Base-by-base conservation (phyloP, 495 filamentous ascomycete genomes). In the Cetradonia linearis region DNA sequence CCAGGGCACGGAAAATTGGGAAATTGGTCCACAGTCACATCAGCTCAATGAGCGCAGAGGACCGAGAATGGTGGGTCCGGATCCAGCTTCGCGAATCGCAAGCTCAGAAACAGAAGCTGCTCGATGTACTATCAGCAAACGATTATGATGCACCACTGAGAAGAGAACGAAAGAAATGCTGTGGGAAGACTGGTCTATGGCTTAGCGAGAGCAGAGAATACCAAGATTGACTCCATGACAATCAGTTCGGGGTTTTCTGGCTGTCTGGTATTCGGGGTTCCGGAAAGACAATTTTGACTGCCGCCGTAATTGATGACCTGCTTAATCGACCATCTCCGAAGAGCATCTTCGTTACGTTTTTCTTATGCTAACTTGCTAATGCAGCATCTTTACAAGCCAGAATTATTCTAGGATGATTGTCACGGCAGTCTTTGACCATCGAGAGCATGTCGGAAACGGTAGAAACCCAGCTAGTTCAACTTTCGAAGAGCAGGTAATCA, bases 361-460 rank as follows among this genome's bases (percentile, higher is more conserved):
- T 66, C 42, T 65, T 61, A 37, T 65, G 62, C 42, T 57, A 61
- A 47, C 53, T 55, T 38, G 58, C 65, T 49, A 54, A 61, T 42
- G 47, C 34, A 10, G 28, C 27, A 2, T 66, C 64, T 8, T 31
- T 65, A 18, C 25, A 60, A 28, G 49, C 63, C 5, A 37, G 49
- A 14, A 44, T 38, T 11, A 57, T 66, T 10, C 7, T 64, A 28
- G 37, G 52, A 54, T 57, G 46, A 52, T 38, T 64, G 28, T 34
- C 52, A 23, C 55, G 47, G n/a, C 57, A 66, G 13, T 56, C n/a
- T 36, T 47, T 66, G 7, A 50, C 63, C 11, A 28, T 31, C n/a
- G 55, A 62, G 1, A 48, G 6, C 9, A 33, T 62, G 13, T n/a
- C 54, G 18, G 20, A 37, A 28, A 20, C 20, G n/a, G 36, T 50